These are phyloP conservation scores for Epithemia pelagica DNA, from an alignment of 108 stramenopile genomes.

Conservation along the genomic window DNA sequence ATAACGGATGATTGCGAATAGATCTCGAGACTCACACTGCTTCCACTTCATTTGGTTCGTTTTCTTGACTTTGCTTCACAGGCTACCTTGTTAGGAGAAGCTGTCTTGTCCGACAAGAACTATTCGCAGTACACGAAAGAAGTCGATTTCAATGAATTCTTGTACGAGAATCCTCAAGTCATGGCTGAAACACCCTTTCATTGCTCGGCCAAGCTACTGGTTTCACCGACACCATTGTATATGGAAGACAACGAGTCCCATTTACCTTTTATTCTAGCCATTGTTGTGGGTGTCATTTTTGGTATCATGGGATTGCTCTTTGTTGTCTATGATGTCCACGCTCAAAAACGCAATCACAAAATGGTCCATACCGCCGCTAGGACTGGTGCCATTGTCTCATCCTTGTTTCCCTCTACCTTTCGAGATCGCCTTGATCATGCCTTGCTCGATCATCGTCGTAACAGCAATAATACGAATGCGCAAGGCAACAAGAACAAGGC, in stretches of 20 bases:
- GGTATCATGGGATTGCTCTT: not conserved
- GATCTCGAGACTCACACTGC: no score
- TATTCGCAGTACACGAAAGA: no score
- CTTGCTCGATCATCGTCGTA: not conserved
- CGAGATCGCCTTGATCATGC: slow-evolving; percentile 3
- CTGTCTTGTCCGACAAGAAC: no score
- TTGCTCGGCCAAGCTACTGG: no score
- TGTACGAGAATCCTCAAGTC: no score
- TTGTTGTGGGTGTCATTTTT: slow-evolving; percentile 7
- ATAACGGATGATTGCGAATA: no score
- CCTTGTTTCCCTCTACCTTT: slow-evolving; percentile 3
- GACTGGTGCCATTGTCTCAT: slow-evolving; percentile 3
- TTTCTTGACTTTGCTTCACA: no score
- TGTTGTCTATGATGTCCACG: not conserved
- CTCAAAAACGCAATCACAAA: not conserved
- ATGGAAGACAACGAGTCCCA: slow-evolving; percentile 34
- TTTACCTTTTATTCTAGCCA: slow-evolving; percentile 30
- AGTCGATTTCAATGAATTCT: no score
- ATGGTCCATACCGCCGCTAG: not conserved
- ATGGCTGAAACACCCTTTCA: no score
- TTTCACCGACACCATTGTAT: slow-evolving; percentile 43
- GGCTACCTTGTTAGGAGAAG: no score
- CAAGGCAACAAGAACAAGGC: not conserved
- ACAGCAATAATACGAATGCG: not conserved
- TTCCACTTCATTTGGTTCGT: no score